Evolutionary conservation across 2,329 filamentous ascomycete genomes (phyloP), one percentile per base, ranked within the genome.

Genomic region (Cryphonectria radicalis): DNA sequence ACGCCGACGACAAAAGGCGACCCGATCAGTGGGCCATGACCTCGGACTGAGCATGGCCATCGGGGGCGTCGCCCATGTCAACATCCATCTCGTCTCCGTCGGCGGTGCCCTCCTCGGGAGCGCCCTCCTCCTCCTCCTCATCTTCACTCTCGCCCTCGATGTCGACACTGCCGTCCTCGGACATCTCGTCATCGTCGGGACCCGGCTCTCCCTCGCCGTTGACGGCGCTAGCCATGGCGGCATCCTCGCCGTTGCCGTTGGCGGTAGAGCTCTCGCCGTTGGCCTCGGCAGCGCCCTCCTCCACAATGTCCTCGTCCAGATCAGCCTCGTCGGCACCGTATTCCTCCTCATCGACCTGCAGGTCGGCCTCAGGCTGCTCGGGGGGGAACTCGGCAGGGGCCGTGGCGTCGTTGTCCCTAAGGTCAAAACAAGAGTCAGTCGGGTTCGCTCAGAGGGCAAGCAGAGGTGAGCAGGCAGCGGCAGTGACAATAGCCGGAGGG

Each of bases 331-430:
- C 96, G 32, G 93, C 94, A 74, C 95, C 96, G 78, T 99, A 99
- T 76, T 92, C 89, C 37, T 93, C 92, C 76, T 97, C 96, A 76
- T 98, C 95, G 60, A 92, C 92, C 67, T 89, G 87, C 62, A 92
- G 87, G 79, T 99, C 97, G 68, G 95, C 96, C 81, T 99, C 96
- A 59, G 96, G 96, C 84, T 99, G 96, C 81, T 99, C 96, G 73
- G 96, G 97, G 42, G 96, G 96, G 81, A 93, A 99, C 83, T 99
- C 95, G 74, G 96, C 91, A 2, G 96, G 96, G 42, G 96, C 96
- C 80, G 94, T 96, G 75, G 95, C 95, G 79, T 99, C 96, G n/a
- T 93, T 96, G 80, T 99, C 96, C 95, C 95, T 98, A 70, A 70
- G 53, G 42, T 50, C 28, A 40, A 35, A 68, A 66, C 25, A 46